phyloP scores from a whole-genome alignment of 768 basidiomycete species.

The Kockovaella imperatae region DNA sequence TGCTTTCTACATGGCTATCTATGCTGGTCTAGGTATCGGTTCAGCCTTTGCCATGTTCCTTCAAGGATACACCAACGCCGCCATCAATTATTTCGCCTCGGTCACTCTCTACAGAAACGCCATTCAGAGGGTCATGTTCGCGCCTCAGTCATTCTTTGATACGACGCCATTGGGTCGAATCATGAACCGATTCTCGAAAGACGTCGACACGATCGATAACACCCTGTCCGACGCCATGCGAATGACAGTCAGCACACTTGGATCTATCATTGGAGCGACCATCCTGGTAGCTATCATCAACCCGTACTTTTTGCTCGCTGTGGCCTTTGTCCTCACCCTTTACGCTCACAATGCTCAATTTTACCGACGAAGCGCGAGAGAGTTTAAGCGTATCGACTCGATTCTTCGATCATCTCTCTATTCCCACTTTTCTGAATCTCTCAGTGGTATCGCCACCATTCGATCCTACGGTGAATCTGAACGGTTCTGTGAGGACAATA shows the following conservation, averaged over 20 bases:
- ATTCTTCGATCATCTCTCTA: conserved; percentile 80
- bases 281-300: conserved; percentile 61
- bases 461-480: conserved; percentile 74
- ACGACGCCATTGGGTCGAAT: conserved; percentile 49
- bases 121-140: conserved; percentile 56
- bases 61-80: conserved; percentile 55
- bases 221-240: conserved; percentile 40
- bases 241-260: conserved; percentile 54
- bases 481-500: conserved; percentile 69
- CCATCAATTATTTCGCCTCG: conserved; percentile 72
- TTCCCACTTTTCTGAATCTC: conserved; percentile 83
- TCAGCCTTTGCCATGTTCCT: conserved; percentile 64
- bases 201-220: conserved; percentile 44
- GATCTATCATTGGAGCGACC: conserved; percentile 63
- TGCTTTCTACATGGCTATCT: conserved; percentile 64
- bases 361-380: conserved; percentile 77
- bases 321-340: conserved; percentile 53
- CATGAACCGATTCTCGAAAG: conserved; percentile 43
- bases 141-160: conserved; percentile 86
- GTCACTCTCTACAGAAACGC: conserved; percentile 52
- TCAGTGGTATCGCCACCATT: conserved; percentile 78
- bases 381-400: conserved; percentile 69
- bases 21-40: conserved; percentile 62
- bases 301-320: conserved; percentile 77
- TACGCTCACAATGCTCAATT: conserved; percentile 70